A percentile compares a stretch with the other conserved stretches of the same genome.
Conservation (phyloP, 306 rosid species). For the Styphnolobium japonicum region DNA sequence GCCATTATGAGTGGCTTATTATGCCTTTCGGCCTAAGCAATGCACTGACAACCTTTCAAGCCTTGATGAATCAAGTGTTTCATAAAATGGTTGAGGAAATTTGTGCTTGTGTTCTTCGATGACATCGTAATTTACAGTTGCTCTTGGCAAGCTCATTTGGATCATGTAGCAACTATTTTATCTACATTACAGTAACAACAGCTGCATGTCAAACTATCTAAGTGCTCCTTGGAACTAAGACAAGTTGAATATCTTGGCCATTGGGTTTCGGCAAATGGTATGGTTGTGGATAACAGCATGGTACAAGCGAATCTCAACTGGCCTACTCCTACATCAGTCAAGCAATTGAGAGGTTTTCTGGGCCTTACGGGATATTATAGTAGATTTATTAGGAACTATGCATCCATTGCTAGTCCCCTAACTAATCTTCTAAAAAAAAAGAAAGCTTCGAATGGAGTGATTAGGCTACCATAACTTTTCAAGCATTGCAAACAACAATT, state of each 20-base stretch:
- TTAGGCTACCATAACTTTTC: too few relatives aligned
- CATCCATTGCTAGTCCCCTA: background rate
- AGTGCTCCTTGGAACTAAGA: background rate
- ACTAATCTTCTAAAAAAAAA: background rate
- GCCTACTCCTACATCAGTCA: background rate
- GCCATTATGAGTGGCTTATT: background rate
- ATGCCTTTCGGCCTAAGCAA: background rate
- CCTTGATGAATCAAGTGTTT: background rate
- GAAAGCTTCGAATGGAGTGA: background rate
- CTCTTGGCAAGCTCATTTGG: background rate
- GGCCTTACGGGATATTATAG: background rate
- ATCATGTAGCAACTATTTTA: background rate
- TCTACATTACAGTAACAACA: background rate
- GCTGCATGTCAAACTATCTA: background rate
- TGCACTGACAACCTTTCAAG: background rate
- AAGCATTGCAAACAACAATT: too few relatives aligned
- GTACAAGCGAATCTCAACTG: background rate
- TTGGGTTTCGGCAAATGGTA: background rate
- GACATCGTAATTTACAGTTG: background rate
- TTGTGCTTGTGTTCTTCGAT: background rate
- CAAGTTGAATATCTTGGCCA: background rate
- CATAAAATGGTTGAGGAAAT: background rate
- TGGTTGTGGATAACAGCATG: background rate
- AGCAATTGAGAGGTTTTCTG: background rate
- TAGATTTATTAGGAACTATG: background rate